phyloP scores from a whole-genome alignment of 2,329 filamentous ascomycete genomes.

The Diplocarpon mali region DNA sequence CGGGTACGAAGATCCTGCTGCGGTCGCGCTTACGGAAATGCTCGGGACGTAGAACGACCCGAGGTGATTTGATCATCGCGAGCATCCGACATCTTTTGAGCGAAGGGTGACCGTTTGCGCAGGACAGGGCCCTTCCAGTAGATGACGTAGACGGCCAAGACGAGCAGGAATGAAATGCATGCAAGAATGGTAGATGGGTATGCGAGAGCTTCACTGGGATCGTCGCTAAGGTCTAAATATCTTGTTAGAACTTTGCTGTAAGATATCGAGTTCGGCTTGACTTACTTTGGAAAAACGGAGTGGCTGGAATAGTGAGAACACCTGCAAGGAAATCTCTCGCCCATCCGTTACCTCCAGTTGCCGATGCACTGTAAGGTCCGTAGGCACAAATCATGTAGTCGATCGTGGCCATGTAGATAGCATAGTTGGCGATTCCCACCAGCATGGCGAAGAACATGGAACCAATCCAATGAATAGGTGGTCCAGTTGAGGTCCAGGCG shows the following conservation, averaged over 20 bases:
- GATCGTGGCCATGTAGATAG: constrained; percentile 65
- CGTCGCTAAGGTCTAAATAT: constrained; percentile 38
- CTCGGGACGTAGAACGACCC: constrained; percentile 10
- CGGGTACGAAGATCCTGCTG: constrained; percentile 21
- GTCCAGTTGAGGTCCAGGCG: constrained; percentile 55
- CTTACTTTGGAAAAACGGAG: constrained; percentile 46
- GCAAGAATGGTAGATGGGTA: constrained; percentile 53
- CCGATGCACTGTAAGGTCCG: constrained; percentile 61
- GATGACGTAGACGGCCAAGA: constrained; percentile 52
- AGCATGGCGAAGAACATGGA: constrained; percentile 53
- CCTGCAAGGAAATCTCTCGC: constrained; percentile 64
- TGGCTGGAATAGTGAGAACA: constrained; percentile 56
- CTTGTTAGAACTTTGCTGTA: neutral
- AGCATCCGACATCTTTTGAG: constrained; percentile 44
- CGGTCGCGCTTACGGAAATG: constrained; percentile 18
- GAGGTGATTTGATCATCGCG: constrained; percentile 7
- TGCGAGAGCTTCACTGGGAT: constrained; percentile 34
- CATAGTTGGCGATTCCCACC: constrained; percentile 62
- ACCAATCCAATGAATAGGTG: constrained; percentile 55
- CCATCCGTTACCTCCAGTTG: constrained; percentile 67
- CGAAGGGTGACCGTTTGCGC: constrained; percentile 51
- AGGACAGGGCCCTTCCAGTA: constrained; percentile 53
- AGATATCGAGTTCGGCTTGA: neutral
- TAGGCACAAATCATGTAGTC: constrained; percentile 71
- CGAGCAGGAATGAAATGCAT: constrained; percentile 48